These are phyloP conservation scores for Scytalidium sp. DNA, from an alignment of 2,329 filamentous ascomycete genomes.

Conservation along the genomic window DNA sequence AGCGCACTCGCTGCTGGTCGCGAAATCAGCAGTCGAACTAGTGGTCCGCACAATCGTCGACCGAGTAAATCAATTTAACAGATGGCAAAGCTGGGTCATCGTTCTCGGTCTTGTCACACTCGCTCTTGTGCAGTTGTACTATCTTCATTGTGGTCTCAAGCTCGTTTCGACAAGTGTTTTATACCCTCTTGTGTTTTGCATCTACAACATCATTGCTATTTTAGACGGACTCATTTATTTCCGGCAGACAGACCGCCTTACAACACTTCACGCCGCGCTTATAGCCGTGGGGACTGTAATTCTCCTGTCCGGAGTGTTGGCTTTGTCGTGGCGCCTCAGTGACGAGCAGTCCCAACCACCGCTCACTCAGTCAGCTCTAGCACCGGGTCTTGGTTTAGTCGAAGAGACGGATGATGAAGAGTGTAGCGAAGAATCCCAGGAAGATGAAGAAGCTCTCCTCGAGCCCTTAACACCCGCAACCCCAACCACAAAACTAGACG, in stretches of 20 bases:
- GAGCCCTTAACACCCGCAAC: constrained; percentile 26
- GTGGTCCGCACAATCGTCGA: constrained; percentile 84
- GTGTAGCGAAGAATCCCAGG: constrained; percentile 46
- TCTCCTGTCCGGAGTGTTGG: constrained; percentile 81
- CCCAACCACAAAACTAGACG: constrained; percentile 26
- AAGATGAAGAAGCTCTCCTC: constrained; percentile 28
- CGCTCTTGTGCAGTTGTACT: constrained; percentile 89
- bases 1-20: constrained; percentile 87
- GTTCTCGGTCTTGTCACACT: constrained; percentile 76
- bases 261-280: constrained; percentile 70
- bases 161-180: constrained; percentile 92
- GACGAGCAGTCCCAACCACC: constrained; percentile 66
- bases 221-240: constrained; percentile 97
- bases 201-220: constrained; percentile 99
- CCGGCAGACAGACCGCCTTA: constrained; percentile 78
- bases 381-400: constrained; percentile 79
- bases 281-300: constrained; percentile 86
- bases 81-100: constrained; percentile 94
- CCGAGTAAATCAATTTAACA: constrained; percentile 86
- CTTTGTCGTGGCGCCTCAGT: constrained; percentile 89
- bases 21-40: constrained; percentile 94
- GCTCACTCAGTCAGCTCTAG: constrained; percentile 65
- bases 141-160: constrained; percentile 89
- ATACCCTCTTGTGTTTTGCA: constrained; percentile 96
- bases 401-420: constrained; percentile 62